Evolutionary conservation across 495 filamentous ascomycete genomes (phyloP).

Genomic region (Tetracladium marchalianum): DNA sequence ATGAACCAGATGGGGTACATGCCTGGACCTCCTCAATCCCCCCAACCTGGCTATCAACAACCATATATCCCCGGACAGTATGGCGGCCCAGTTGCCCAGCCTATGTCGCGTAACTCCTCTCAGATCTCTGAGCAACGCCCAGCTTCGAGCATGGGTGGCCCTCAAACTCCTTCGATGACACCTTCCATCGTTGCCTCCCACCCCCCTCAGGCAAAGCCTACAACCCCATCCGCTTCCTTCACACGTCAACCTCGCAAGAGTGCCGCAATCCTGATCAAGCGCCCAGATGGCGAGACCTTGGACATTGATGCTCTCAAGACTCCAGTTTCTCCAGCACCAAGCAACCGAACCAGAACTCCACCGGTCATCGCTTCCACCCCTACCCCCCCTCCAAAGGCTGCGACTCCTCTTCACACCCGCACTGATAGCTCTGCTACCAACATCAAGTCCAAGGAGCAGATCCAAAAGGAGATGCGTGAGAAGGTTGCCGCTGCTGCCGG

Average conservation of each 20-base stretch:
- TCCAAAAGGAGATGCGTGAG: constrained; percentile 40
- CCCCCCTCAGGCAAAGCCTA: constrained; percentile 47
- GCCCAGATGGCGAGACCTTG: constrained; percentile 54
- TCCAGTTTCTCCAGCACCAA: constrained; percentile 35
- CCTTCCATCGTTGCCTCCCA: constrained; percentile 35
- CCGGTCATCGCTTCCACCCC: constrained; percentile 41
- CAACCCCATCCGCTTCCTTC: constrained; percentile 49
- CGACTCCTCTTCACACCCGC: constrained; percentile 34
- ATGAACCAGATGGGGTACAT: constrained; percentile 36
- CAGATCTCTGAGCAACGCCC: constrained; percentile 70
- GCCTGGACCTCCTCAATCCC: constrained; percentile 37
- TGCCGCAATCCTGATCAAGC: constrained; percentile 66
- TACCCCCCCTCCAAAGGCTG: constrained; percentile 37
- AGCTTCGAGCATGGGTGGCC: constrained; percentile 66
- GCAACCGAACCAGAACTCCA: constrained; percentile 34
- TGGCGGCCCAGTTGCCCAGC: constrained; percentile 43
- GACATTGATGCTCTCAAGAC: constrained; percentile 33
- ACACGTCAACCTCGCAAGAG: constrained; percentile 52
- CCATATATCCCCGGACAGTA: constrained; percentile 42
- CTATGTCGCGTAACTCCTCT: constrained; percentile 77
- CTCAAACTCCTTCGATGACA: constrained; percentile 35
- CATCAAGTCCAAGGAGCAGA: constrained; percentile 38
- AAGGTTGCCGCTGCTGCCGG: constrained; percentile 33
- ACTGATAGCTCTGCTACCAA: constrained; percentile 31
- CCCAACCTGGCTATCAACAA: constrained; percentile 40